These are phyloP conservation scores for Thelephora aurantiotincta DNA, from an alignment of 768 basidiomycete genomes.

Conservation along the genomic window DNA sequence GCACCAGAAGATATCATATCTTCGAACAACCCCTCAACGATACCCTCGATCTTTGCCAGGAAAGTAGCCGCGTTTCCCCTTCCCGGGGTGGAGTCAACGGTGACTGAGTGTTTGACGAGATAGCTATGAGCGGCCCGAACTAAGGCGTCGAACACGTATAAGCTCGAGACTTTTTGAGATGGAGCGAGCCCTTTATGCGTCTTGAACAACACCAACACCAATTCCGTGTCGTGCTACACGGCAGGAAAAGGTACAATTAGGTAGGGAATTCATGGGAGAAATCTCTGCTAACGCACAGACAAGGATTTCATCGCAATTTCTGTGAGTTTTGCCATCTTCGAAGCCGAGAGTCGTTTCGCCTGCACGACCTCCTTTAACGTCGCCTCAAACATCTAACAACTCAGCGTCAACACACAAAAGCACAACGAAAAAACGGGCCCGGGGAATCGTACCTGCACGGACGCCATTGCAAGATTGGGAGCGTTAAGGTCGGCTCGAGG, in stretches of 20 bases:
- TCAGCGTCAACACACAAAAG: too few relatives aligned
- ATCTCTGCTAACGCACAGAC: conserved; percentile 35
- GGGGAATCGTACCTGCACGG: too few relatives aligned
- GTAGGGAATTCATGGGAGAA: neutral
- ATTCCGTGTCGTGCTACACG: conserved; percentile 67
- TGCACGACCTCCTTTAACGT: conserved; percentile 71
- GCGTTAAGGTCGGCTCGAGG: too few relatives aligned
- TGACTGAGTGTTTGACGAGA: conserved; percentile 47
- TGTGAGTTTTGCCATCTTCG: conserved; percentile 69
- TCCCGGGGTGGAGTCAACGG: conserved; percentile 25
- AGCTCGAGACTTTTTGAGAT: conserved; percentile 64
- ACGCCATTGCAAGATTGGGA: too few relatives aligned
- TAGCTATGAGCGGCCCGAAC: conserved; percentile 67
- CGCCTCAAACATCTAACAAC: conserved; percentile 60
- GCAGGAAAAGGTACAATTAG: neutral
- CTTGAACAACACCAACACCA: conserved; percentile 81
- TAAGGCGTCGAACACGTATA: conserved; percentile 91
- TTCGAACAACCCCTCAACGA: conserved; percentile 78
- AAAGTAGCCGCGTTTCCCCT: conserved; percentile 73
- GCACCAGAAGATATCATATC: conserved; percentile 61
- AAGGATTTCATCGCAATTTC: conserved; percentile 67
- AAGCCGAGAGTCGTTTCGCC: conserved; percentile 74
- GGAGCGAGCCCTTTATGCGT: conserved; percentile 69
- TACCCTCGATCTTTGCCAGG: conserved; percentile 77
- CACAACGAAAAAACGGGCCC: too few relatives aligned